Evolutionary conservation across 306 rosid species (phyloP), one percentile per base, ranked within the genome.

Genomic region (Cotoneaster glaucophyllus): DNA sequence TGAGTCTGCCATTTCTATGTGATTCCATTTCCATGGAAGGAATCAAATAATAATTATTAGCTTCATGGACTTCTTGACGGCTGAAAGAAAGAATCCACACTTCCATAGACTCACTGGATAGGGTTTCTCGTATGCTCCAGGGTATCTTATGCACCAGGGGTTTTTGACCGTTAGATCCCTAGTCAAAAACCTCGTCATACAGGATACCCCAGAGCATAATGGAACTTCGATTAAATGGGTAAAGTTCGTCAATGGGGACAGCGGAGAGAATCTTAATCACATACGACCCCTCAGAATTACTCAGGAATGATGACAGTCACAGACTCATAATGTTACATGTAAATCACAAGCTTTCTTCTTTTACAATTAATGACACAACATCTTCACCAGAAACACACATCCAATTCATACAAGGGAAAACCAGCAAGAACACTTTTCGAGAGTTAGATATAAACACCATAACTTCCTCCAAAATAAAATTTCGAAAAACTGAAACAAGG

Each of bases 401-500:
- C 21, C 28, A 58, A 63, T 70, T 44, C 48, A 67, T 50, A 59
- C 83, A 58, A 26, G 18, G 58, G 6, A 73, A 73, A 73, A 4
- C 68, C 43, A 25, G 39, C 75, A 50, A 67, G 18, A 75, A 71
- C 26, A 24, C 54, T 26, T 19, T 5, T 4, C 61, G 25, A 59
- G 53, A 61, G 66, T 45, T 71, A 59, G 28, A 79, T 68, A 75
- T 29, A 67, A 29, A 75, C 69, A 78, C 45, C 62, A 57, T 50
- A 14, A 39, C 64, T 45, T 34, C 29, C 69, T 74, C 77, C 29
- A 65, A 41, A 12, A 4, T 3, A 45, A 50, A 6, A 17, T 12
- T 45, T 61, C 19, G 71, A 67, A 43, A 56, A 13, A 50, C 28
- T 9, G 59, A 43, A 66, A 67, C 52, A 19, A 70, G 50, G 56